Conservation (phyloP, 2,329 filamentous ascomycete genomes). For the Calonectria henricotiae region DNA sequence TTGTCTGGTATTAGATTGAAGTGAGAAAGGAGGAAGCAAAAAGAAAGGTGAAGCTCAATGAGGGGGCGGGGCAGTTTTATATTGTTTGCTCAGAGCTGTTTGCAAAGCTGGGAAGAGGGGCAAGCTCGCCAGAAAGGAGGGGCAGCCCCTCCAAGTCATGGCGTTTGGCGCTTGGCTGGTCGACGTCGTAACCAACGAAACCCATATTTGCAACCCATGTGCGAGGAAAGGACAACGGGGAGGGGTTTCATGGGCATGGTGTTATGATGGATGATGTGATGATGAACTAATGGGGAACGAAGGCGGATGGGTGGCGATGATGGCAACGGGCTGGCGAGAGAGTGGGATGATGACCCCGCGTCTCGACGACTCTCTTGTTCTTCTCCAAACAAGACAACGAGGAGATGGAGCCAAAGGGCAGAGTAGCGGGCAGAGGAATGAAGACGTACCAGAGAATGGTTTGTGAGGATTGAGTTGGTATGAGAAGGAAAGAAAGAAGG, state of each 20-base stretch:
- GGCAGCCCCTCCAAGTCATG: slow-evolving; percentile 26
- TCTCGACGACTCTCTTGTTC: background rate
- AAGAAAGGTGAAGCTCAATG: slow-evolving; percentile 39
- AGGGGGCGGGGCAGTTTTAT: slow-evolving; percentile 52
- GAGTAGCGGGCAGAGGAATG: background rate
- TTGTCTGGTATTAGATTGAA: background rate
- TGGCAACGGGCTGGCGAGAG: slow-evolving; percentile 23
- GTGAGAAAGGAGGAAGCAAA: slow-evolving; percentile 15
- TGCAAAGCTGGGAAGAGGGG: slow-evolving; percentile 19
- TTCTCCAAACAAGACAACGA: background rate
- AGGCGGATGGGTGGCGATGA: background rate
- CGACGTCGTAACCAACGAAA: slow-evolving; percentile 2
- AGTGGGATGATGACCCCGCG: slow-evolving; percentile 26
- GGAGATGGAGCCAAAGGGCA: background rate
- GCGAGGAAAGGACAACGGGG: background rate
- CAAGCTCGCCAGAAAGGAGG: slow-evolving; percentile 33
- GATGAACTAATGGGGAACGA: background rate
- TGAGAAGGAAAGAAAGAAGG: slow-evolving; percentile 42
- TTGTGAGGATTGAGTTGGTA: slow-evolving; percentile 43
- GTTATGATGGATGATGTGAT: background rate
- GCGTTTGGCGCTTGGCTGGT: slow-evolving; percentile 7
- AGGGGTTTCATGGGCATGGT: background rate
- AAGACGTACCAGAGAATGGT: slow-evolving; percentile 25
- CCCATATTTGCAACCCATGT: background rate
- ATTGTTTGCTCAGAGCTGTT: slow-evolving; percentile 32